Percentiles rank a stretch among this genome's conserved stretches.
Evolutionary conservation across 345 rosid genomes (phyloP).

Genomic region (Linum lewisii): DNA sequence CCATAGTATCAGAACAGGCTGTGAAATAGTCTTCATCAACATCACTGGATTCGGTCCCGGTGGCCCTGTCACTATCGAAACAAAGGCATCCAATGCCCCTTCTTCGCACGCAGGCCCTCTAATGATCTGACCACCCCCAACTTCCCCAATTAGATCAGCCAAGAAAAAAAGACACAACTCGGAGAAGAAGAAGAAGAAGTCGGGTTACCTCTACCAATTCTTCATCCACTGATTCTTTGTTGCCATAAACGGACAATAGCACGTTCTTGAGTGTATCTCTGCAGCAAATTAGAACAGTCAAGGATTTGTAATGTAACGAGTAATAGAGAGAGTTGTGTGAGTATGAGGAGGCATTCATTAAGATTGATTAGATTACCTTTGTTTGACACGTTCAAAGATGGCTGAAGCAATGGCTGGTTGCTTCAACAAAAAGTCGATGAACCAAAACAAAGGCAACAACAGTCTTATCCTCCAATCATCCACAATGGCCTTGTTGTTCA

Average conservation of each 20-base stretch:
- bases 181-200: background rate
- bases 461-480: constrained; percentile 97
- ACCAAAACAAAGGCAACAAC: constrained; percentile 58
- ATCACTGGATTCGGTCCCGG: constrained; percentile 74
- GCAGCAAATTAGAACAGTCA: constrained; percentile 9
- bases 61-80: constrained; percentile 83
- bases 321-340: too few relatives aligned
- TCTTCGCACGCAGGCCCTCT: constrained; percentile 67
- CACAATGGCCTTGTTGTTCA: constrained; percentile 91
- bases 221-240: constrained; percentile 75
- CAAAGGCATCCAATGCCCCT: constrained; percentile 85
- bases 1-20: constrained; percentile 71
- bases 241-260: constrained; percentile 56
- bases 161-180: background rate
- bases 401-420: constrained; percentile 57
- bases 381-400: constrained; percentile 63
- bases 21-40: constrained; percentile 42
- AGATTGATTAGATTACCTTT: too few relatives aligned
- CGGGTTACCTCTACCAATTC: constrained; percentile 59
- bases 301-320: background rate
- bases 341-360: too few relatives aligned
- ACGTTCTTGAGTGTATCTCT: constrained; percentile 65
- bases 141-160: background rate
- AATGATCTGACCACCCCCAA: constrained; percentile 41
- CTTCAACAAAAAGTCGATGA: constrained; percentile 64